Conservation (phyloP, 495 filamentous ascomycete species). For the Ascobolus immersus region DNA sequence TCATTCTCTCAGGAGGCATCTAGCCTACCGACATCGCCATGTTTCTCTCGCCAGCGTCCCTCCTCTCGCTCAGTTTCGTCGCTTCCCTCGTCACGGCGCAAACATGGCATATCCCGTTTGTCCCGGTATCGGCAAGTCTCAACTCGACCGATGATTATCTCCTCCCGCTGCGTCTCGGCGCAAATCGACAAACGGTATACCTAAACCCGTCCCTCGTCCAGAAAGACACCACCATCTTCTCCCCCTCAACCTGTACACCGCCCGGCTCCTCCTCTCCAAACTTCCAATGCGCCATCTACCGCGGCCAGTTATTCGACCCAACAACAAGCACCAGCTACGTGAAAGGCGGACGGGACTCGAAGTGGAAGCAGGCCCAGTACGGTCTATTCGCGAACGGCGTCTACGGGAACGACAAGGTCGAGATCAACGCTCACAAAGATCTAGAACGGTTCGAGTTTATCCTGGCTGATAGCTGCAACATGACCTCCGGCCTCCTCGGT, state of each 20-base stretch:
- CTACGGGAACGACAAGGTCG: conserved; percentile 6
- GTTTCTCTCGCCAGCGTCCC: too few species aligned
- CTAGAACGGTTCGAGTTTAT: conserved; percentile 8
- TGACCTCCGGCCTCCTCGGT: conserved; percentile 10
- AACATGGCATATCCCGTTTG: conserved; percentile 7
- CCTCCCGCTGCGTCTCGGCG: conserved; percentile 6
- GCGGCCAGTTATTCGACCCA: conserved; percentile 8
- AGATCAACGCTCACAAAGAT: conserved; percentile 1
- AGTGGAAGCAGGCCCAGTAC: conserved; percentile 5
- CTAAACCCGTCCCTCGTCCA: conserved; percentile 9
- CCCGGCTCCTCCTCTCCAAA: conserved; percentile 1
- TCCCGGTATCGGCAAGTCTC: background rate
- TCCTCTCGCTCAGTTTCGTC: too few species aligned
- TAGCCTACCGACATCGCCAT: too few species aligned
- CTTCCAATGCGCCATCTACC: conserved; percentile 6
- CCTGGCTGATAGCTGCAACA: conserved; percentile 8
- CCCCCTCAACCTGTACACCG: conserved; percentile 7
- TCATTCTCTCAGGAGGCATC: too few species aligned
- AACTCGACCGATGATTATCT: conserved; percentile 11
- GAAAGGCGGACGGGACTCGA: background rate
- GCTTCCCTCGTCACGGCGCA: background rate
- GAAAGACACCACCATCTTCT: conserved; percentile 8
- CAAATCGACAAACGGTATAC: conserved; percentile 6
- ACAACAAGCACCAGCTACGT: conserved; percentile 5
- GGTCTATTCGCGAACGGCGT: conserved; percentile 7